phyloP scores from a whole-genome alignment of 2,329 filamentous ascomycete species.

The Lecanicillium sp. region DNA sequence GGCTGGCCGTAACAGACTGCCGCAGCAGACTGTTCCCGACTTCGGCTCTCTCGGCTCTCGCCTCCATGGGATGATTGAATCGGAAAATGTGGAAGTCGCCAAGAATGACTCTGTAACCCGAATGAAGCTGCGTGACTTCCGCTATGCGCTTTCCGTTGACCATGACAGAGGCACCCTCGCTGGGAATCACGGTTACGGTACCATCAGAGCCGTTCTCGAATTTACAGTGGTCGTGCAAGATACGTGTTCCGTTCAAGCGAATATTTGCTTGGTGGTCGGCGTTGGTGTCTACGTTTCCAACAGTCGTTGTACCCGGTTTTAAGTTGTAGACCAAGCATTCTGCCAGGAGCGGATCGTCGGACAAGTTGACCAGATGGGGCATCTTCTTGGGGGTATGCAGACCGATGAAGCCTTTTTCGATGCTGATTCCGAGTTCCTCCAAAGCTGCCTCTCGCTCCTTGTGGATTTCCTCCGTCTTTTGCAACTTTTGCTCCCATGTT shows the following conservation, averaged over 20 bases:
- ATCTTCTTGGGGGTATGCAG: slow-evolving; percentile 97
- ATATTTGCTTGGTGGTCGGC: slow-evolving; percentile 75
- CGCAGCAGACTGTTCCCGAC: slow-evolving; percentile 73
- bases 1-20: slow-evolving; percentile 66
- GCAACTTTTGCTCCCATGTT: slow-evolving; percentile 95
- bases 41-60: slow-evolving; percentile 83
- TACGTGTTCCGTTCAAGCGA: slow-evolving; percentile 86
- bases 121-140: slow-evolving; percentile 78
- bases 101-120: slow-evolving; percentile 89
- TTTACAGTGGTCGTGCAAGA: slow-evolving; percentile 84
- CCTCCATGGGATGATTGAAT: slow-evolving; percentile 97
- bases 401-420: slow-evolving; percentile 96
- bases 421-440: slow-evolving; percentile 96
- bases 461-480: slow-evolving; percentile 94
- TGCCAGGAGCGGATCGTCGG: slow-evolving; percentile 85
- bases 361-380: slow-evolving; percentile 96
- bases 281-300: slow-evolving; percentile 87
- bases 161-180: slow-evolving; percentile 94
- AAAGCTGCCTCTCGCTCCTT: slow-evolving; percentile 92
- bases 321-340: slow-evolving; percentile 98
- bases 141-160: slow-evolving; percentile 90
- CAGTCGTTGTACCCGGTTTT: slow-evolving; percentile 88
- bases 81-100: slow-evolving; percentile 98
- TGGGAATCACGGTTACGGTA: slow-evolving; percentile 83
- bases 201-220: slow-evolving; percentile 88